Evolutionary conservation across 108 stramenopile species (phyloP).

Genomic region (Stephanodiscus minutulus): DNA sequence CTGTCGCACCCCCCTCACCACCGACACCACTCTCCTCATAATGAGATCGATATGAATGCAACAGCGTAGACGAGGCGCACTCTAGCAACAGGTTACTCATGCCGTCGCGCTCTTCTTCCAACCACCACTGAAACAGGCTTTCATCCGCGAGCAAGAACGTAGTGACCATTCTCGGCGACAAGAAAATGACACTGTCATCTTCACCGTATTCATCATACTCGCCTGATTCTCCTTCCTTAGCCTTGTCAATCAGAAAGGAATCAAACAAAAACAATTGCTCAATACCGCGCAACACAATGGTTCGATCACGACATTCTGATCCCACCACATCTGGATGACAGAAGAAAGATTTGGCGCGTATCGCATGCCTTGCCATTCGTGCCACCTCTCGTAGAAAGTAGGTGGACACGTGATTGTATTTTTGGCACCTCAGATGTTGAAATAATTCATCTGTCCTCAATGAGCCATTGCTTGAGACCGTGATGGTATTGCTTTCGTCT

Average conservation of each 20-base stretch:
- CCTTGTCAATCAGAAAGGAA: conserved; percentile 27
- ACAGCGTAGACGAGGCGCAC: conserved; percentile 61
- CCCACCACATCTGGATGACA: conserved; percentile 62
- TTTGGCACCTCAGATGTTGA: conserved; percentile 15
- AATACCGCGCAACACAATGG: conserved; percentile 49
- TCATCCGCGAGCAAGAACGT: conserved; percentile 56
- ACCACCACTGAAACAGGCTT: conserved; percentile 70
- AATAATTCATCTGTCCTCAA: conserved; percentile 10
- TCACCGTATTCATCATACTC: conserved; percentile 8
- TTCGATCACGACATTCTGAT: conserved; percentile 31
- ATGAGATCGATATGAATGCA: conserved; percentile 22
- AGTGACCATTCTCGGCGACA: conserved; percentile 51
- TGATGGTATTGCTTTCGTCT: not conserved
- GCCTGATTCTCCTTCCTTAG: not conserved
- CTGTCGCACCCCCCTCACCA: conserved; percentile 1
- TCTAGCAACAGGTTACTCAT: conserved; percentile 47
- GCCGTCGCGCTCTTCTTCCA: conserved; percentile 63
- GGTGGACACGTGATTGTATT: conserved; percentile 16
- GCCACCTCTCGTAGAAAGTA: conserved; percentile 65
- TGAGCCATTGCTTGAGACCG: not conserved
- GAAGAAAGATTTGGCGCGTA: conserved; percentile 71
- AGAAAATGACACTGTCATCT: not conserved
- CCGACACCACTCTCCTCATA: conserved; percentile 23
- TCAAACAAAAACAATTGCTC: conserved; percentile 82
- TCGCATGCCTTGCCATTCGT: conserved; percentile 61